Percentiles rank a stretch among this genome's conserved stretches.
These are phyloP conservation scores for Aspergillus carbonarius DNA, from an alignment of 2,329 filamentous ascomycete species.

Conservation along the genomic window DNA sequence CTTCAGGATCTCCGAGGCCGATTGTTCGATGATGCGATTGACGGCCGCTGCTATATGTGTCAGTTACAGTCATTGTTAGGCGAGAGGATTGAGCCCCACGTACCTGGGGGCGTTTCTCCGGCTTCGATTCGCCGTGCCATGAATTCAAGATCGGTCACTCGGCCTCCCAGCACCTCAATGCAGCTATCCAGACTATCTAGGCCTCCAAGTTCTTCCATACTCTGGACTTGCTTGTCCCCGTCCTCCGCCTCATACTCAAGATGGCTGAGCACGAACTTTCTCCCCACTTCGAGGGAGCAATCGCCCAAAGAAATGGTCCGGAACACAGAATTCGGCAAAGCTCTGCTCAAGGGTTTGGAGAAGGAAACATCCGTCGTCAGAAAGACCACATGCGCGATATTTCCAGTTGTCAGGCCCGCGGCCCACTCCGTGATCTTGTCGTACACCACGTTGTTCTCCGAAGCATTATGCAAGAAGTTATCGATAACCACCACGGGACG, in stretches of 20 bases:
- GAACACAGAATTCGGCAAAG: constrained; percentile 88
- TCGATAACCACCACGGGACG: constrained; percentile 84
- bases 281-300: constrained; percentile 80
- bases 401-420: constrained; percentile 77
- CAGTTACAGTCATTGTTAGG: constrained; percentile 9
- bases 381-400: constrained; percentile 92
- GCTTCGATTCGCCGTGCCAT: constrained; percentile 85
- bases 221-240: constrained; percentile 34
- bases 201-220: constrained; percentile 56
- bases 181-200: constrained; percentile 74
- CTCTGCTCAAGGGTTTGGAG: constrained; percentile 81
- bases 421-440: constrained; percentile 89
- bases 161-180: constrained; percentile 79
- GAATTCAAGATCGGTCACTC: constrained; percentile 93
- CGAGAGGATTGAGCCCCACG: not conserved
- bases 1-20: constrained; percentile 85
- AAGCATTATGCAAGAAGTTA: constrained; percentile 81
- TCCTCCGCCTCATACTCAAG: constrained; percentile 54
- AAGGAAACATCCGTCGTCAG: constrained; percentile 86
- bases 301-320: constrained; percentile 82
- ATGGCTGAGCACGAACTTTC: constrained; percentile 84
- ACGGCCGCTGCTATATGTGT: constrained; percentile 61
- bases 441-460: constrained; percentile 64
- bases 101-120: constrained; percentile 72
- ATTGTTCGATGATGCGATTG: constrained; percentile 83